Base-by-base conservation (phyloP, 2,329 filamentous ascomycete genomes). In the Chaetomium olivaceum region DNA sequence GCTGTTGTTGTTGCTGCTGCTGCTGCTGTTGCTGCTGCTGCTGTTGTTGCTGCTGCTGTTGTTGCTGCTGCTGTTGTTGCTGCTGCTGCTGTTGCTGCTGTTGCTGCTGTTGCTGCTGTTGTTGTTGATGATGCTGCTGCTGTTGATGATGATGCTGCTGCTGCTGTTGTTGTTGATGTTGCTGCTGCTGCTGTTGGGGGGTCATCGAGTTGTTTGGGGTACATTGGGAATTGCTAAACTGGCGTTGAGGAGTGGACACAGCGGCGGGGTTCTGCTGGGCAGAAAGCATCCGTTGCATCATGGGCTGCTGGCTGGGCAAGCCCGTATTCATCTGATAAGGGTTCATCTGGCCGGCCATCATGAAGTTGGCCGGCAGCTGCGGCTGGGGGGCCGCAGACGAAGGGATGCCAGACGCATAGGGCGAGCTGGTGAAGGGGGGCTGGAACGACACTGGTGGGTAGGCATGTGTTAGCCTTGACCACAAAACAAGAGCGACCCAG, bases 321-420 rank as follows among this genome's bases (percentile, higher is more conserved):
- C 80, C 80, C 19, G 76, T 75, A 65, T 83, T 85, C 82, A 88
- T 86, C 50, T 81, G 80, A 71, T 83, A 88, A 25, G 82, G 81
- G 51, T 81, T 77, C 80, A 86, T 85, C 72, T 80, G 74, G 66
- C 80, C 76, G 43, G 77, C 76, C 80, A 87, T 87, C 79, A 86
- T 84, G 71, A 87, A 88, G 74, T 83, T 85, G 59, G 77, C 77
- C 58, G 79, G 77, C 67, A 80, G 75, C 66, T 81, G 81, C 70
- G 78, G 79, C 70, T 85, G 85, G 9, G 81, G 81, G 52, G 78
- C 79, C 69, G 80, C 80, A 46, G 83, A 78, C 58, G 80, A 78
- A 23, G 83, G 80, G 72, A 85, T 77, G 70, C 82, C 80, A 71
- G 82, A 77, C 67, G 83, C 84, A 72, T 88, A 89, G 5, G 85